phyloP scores from a whole-genome alignment of 108 stramenopile genomes.

The Cyclotella kingstonii region DNA sequence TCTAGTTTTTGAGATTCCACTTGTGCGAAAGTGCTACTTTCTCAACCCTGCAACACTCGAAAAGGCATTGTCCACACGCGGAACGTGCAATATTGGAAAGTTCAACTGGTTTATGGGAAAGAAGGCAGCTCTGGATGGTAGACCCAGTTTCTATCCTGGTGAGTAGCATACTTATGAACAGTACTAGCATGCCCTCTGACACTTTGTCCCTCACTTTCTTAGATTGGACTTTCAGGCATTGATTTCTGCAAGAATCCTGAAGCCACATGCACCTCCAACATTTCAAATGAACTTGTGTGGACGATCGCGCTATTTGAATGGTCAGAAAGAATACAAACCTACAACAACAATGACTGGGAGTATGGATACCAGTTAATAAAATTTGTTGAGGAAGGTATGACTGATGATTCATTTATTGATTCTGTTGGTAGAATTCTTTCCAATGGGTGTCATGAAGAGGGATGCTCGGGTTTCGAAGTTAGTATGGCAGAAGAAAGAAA shows the following conservation, averaged over 20 bases:
- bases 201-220: too few species aligned
- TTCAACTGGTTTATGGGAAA: constrained; percentile 31
- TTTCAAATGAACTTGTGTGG: constrained; percentile 30
- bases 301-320: constrained; percentile 36
- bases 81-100: constrained; percentile 41
- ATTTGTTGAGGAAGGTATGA: constrained; percentile 25
- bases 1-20: background rate
- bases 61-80: constrained; percentile 12
- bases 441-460: constrained; percentile 8
- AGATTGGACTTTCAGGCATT: too few species aligned
- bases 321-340: constrained; percentile 23
- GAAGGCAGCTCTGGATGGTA: constrained; percentile 17
- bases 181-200: too few species aligned
- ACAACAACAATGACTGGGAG: background rate
- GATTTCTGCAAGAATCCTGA: constrained; percentile 43
- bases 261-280: constrained; percentile 21
- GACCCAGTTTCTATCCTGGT: constrained; percentile 19
- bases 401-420: constrained; percentile 16
- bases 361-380: constrained; percentile 1
- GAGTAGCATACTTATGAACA: too few species aligned
- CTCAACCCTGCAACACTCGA: background rate
- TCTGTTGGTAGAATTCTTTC: constrained; percentile 16
- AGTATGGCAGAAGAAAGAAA: constrained; percentile 4
- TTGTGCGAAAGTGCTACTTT: background rate
- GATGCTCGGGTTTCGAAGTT: constrained; percentile 4